These are phyloP conservation scores for Aspergillus fischeri DNA, from an alignment of 2,329 filamentous ascomycete species.

Conservation along the genomic window DNA sequence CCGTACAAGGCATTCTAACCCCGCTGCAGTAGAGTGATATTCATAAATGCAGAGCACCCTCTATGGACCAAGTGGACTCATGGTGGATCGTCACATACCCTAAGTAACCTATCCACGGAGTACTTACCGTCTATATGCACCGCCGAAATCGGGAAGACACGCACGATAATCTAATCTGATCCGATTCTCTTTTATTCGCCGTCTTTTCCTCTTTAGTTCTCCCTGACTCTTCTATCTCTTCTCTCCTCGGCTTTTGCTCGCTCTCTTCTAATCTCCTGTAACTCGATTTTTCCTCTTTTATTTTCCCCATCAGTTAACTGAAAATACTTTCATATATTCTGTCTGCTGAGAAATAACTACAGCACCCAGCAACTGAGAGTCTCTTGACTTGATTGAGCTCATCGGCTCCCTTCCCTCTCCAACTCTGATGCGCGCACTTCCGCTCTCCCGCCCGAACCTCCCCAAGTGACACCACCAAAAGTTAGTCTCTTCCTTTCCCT, in stretches of 20 bases:
- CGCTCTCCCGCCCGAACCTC: slow-evolving; percentile 32
- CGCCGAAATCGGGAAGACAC: slow-evolving; percentile 22
- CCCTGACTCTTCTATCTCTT: background rate
- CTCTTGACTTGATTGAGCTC: slow-evolving; percentile 11
- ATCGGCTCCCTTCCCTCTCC: slow-evolving; percentile 1
- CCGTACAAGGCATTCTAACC: background rate
- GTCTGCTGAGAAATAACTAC: background rate
- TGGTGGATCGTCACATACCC: background rate
- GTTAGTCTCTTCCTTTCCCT: slow-evolving; percentile 19
- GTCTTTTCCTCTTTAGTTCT: slow-evolving; percentile 2
- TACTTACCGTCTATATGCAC: no score
- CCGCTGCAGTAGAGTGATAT: background rate
- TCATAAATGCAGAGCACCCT: background rate
- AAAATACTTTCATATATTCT: no score
- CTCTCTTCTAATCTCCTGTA: background rate
- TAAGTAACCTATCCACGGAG: no score
- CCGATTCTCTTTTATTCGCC: slow-evolving; percentile 18
- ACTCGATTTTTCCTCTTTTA: background rate
- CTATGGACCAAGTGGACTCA: no score
- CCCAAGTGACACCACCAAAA: slow-evolving; percentile 21
- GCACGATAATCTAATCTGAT: slow-evolving; percentile 33
- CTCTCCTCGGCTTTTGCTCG: slow-evolving; percentile 5
- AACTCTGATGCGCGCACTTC: slow-evolving; percentile 27
- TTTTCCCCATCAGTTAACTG: background rate
- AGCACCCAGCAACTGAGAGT: background rate